These are phyloP conservation scores for Calophaca sinica DNA, from an alignment of 306 rosid species.

Conservation along the genomic window DNA sequence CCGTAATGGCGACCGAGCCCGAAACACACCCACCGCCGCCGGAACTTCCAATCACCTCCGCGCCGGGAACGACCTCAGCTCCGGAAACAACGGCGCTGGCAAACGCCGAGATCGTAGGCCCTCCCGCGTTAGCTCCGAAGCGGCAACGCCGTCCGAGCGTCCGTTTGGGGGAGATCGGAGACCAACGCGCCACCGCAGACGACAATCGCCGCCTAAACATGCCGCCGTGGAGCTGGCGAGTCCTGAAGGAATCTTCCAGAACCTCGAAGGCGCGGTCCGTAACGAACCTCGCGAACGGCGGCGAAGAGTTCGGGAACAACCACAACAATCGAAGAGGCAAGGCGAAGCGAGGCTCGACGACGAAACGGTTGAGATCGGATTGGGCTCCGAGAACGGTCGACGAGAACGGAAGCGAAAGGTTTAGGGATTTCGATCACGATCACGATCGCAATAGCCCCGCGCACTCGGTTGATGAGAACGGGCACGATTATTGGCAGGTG, in stretches of 20 bases:
- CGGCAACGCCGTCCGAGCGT: constrained; percentile 85
- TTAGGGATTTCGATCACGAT: constrained; percentile 54
- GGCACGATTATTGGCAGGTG: constrained; percentile 50
- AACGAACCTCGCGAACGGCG: constrained; percentile 59
- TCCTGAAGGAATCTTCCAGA: constrained; percentile 53
- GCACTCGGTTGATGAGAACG: constrained; percentile 55
- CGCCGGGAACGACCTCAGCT: constrained; percentile 7
- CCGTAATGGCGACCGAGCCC: constrained; percentile 65
- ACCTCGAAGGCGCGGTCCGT: constrained; percentile 59
- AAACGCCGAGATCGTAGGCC: constrained; percentile 39
- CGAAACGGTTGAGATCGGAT: constrained; percentile 64
- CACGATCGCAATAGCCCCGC: constrained; percentile 54
- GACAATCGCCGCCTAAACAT: constrained; percentile 54
- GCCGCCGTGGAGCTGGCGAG: constrained; percentile 66
- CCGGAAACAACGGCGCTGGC: constrained; percentile 41
- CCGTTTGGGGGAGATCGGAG: constrained; percentile 80
- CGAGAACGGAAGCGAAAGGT: constrained; percentile 51
- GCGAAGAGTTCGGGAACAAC: constrained; percentile 46
- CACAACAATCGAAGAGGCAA: constrained; percentile 46
- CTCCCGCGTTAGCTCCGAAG: constrained; percentile 52
- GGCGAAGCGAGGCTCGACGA: constrained; percentile 57
- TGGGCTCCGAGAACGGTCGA: constrained; percentile 42
- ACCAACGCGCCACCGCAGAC: constrained; percentile 53
- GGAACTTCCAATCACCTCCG: constrained; percentile 52
- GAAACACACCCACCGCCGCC: constrained; percentile 53